These are phyloP conservation scores for Chloris gayana DNA, from an alignment of 176 grass and related monocot genomes.

Conservation along the genomic window DNA sequence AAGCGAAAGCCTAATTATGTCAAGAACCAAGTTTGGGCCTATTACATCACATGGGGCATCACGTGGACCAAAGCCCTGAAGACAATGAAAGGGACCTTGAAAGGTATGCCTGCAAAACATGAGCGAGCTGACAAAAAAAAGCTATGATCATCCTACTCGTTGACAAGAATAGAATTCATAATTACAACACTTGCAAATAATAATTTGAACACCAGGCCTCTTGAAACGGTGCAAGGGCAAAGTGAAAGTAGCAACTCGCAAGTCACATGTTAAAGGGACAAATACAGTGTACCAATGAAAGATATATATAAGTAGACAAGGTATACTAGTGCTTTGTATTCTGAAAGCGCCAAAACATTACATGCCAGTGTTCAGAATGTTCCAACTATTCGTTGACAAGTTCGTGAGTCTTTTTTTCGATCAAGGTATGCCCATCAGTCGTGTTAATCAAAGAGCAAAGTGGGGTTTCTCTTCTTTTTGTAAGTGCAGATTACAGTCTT, in stretches of 20 bases:
- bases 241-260: not conserved
- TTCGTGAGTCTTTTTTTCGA: too few species aligned
- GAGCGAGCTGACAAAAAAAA: constrained; percentile 31
- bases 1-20: constrained; percentile 25
- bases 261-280: not conserved
- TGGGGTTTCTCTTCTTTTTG: too few species aligned
- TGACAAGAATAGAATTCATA: constrained; percentile 13
- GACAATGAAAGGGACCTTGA: constrained; percentile 34
- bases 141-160: not conserved
- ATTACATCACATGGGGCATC: constrained; percentile 51
- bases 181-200: constrained; percentile 11
- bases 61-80: constrained; percentile 18
- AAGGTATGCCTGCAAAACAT: constrained; percentile 26
- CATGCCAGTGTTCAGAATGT: too few species aligned
- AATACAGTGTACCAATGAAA: too few species aligned
- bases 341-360: too few species aligned
- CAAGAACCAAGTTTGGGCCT: constrained; percentile 25
- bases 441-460: too few species aligned
- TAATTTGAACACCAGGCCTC: not conserved
- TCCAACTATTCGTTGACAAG: too few species aligned
- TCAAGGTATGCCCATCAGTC: too few species aligned
- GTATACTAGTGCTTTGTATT: too few species aligned
- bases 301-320: too few species aligned
- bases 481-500: too few species aligned
- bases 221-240: not conserved